These are phyloP conservation scores for Vitis hybrid DNA, from an alignment of 177 flowering plant genomes.

Conservation along the genomic window DNA sequence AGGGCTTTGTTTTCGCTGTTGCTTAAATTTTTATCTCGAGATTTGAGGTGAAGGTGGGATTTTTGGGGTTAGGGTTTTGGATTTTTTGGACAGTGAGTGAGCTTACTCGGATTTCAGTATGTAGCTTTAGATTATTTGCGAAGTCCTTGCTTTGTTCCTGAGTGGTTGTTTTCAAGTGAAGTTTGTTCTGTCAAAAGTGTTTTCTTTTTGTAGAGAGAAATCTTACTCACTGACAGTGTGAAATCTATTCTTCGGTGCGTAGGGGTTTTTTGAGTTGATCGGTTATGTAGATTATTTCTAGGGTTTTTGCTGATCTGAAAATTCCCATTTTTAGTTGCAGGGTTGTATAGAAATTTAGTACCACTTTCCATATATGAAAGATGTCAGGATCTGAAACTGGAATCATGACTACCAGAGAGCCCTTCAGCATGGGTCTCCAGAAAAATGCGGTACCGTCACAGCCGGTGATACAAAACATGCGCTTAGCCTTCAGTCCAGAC, in stretches of 20 bases:
- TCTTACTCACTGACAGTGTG: not conserved
- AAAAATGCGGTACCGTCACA: constrained; percentile 30
- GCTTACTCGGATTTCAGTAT: no score
- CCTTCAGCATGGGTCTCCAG: constrained; percentile 37
- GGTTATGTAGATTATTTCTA: not conserved
- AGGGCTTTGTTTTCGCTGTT: constrained; percentile 11
- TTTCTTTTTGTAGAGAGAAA: not conserved
- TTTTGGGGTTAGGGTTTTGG: constrained; percentile 10
- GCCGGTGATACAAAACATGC: constrained; percentile 51
- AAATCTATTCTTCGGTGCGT: not conserved
- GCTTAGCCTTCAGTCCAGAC: constrained; percentile 44
- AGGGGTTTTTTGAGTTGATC: no score
- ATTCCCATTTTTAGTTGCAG: not conserved
- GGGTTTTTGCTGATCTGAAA: constrained; percentile 7
- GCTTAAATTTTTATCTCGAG: not conserved
- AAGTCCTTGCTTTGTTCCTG: no score
- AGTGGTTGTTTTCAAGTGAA: no score
- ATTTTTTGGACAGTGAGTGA: not conserved
- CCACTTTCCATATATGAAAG: constrained; percentile 3
- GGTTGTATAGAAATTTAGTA: constrained; percentile 2
- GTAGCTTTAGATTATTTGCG: no score
- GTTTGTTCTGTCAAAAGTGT: not conserved
- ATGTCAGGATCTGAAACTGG: constrained; percentile 62
- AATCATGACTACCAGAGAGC: constrained; percentile 50
- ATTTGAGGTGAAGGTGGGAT: not conserved